Conservation (phyloP, 371 early-diverging fungal genomes). For the Mucor sp. region DNA sequence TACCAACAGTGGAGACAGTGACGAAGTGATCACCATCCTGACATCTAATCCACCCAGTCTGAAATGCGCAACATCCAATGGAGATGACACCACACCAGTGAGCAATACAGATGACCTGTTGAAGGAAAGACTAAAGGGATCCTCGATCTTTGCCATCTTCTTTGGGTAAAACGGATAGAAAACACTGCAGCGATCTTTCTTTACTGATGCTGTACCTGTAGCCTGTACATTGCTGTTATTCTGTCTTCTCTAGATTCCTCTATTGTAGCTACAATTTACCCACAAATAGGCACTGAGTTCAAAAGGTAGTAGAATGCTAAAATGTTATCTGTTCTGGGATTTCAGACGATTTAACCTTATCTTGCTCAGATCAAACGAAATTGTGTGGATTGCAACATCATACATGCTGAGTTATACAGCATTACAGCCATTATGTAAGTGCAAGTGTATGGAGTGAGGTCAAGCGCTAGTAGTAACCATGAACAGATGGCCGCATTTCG, state of each 20-base stretch:
- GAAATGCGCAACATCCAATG: conserved; percentile 7
- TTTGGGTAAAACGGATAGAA: conserved; percentile 30
- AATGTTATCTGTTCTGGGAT: neutral
- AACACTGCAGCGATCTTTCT: too few relatives aligned
- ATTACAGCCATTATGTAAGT: conserved; percentile 74
- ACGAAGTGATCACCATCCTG: conserved; percentile 32
- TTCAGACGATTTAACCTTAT: neutral
- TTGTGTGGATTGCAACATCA: conserved; percentile 76
- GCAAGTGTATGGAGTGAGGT: neutral
- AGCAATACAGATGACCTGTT: conserved; percentile 30
- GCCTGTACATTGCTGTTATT: conserved; percentile 53
- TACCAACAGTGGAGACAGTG: conserved; percentile 14
- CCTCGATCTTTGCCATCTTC: conserved; percentile 36
- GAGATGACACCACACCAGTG: neutral
- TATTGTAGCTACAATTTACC: conserved; percentile 80
- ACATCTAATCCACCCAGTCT: conserved; percentile 29
- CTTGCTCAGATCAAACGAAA: conserved; percentile 43
- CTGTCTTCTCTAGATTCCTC: conserved; percentile 79
- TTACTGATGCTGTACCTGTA: conserved; percentile 3
- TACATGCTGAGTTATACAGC: conserved; percentile 79
- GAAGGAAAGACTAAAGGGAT: conserved; percentile 39
- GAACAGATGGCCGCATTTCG: conserved; percentile 48
- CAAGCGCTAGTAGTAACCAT: neutral
- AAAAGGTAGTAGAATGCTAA: conserved; percentile 40
- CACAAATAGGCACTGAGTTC: conserved; percentile 78